phyloP scores from a whole-genome alignment of 768 basidiomycete species.

The Leccinum broughii region DNA sequence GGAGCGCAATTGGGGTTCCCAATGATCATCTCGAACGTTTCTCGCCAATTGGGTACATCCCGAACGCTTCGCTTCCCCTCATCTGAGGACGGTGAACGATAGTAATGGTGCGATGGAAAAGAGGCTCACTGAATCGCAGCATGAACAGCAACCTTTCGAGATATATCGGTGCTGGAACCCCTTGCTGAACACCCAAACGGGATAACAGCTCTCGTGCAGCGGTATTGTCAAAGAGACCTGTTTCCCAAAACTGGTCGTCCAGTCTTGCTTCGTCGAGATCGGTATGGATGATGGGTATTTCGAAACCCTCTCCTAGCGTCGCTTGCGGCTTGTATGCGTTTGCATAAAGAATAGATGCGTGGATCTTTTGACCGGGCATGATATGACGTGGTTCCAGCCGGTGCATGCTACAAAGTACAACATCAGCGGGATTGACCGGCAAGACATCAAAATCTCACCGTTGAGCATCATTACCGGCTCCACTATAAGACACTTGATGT shows the following conservation, averaged over 20 bases:
- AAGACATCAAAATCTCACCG: not conserved
- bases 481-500: not conserved
- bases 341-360: not conserved
- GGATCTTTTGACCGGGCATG: not conserved
- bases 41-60: not conserved
- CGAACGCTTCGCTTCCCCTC: not conserved
- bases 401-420: not conserved
- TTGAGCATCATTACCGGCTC: not conserved
- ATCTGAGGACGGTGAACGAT: not conserved
- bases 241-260: conserved; percentile 14
- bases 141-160: not conserved
- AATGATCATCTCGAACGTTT: not conserved
- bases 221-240: conserved; percentile 10
- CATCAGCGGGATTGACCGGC: not conserved
- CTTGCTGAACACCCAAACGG: not conserved
- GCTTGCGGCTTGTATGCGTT: not conserved
- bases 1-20: not conserved
- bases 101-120: not conserved
- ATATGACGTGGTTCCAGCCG: conserved; percentile 15
- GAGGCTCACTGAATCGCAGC: not conserved
- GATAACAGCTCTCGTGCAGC: not conserved
- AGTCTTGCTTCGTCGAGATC: not conserved
- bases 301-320: not conserved
- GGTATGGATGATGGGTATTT: not conserved
- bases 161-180: not conserved